These are phyloP conservation scores for Colletotrichum tropicale DNA, from an alignment of 2,329 filamentous ascomycete genomes.

Conservation along the genomic window DNA sequence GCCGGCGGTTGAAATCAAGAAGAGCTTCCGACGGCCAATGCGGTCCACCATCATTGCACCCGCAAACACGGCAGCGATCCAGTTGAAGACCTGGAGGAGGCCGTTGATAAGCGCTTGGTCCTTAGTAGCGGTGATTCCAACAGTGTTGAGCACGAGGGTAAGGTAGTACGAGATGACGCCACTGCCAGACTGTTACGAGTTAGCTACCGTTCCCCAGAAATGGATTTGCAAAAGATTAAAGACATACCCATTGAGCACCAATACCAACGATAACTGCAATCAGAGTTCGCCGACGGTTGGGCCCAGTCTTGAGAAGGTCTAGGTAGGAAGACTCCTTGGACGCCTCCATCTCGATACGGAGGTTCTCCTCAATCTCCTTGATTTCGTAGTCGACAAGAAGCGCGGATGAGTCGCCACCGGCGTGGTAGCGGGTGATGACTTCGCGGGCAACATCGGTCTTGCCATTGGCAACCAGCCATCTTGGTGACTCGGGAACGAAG, in stretches of 20 bases:
- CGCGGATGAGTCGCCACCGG: slow-evolving; percentile 46
- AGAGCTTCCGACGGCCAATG: slow-evolving; percentile 41
- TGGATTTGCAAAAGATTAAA: rapidly evolving
- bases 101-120: slow-evolving; percentile 46
- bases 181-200: slow-evolving; percentile 17
- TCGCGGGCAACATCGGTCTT: slow-evolving; percentile 55
- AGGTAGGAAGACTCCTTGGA: slow-evolving; percentile 34
- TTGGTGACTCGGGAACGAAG: slow-evolving; percentile 61
- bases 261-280: slow-evolving; percentile 28
- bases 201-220: neutral
- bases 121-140: slow-evolving; percentile 33
- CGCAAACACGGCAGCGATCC: slow-evolving; percentile 2
- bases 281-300: slow-evolving; percentile 29
- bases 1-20: slow-evolving; percentile 41
- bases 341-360: slow-evolving; percentile 56
- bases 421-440: slow-evolving; percentile 59
- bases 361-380: slow-evolving; percentile 41
- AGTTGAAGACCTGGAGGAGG: slow-evolving; percentile 14
- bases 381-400: slow-evolving; percentile 37
- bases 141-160: slow-evolving; percentile 31
- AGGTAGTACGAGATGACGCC: slow-evolving; percentile 44
- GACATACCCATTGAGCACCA: slow-evolving; percentile 28
- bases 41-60: slow-evolving; percentile 49
- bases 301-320: slow-evolving; percentile 29
- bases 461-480: slow-evolving; percentile 64